These are phyloP conservation scores for Alloascoidea hylecoeti DNA, from an alignment of 805 yeast genomes.

Conservation along the genomic window DNA sequence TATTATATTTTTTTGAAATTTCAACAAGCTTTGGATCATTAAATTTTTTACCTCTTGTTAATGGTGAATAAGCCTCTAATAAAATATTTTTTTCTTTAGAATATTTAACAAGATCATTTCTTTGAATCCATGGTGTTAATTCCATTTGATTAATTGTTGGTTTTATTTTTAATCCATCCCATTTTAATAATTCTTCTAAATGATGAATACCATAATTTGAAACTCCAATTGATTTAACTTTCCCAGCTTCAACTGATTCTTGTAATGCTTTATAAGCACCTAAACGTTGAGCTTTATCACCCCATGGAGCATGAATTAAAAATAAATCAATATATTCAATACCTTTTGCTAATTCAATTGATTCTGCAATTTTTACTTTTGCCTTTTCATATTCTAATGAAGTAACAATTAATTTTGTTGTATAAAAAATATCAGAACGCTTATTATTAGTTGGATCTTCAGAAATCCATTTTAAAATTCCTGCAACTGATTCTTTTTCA, in stretches of 20 bases:
- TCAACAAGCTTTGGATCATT: conserved; percentile 35
- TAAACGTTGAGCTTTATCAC: conserved; percentile 29
- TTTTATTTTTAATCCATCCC: conserved; percentile 40
- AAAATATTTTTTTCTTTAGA: conserved; percentile 29
- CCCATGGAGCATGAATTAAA: conserved; percentile 42
- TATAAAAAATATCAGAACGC: conserved; percentile 24
- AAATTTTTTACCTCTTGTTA: conserved; percentile 38
- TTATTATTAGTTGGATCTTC: no score
- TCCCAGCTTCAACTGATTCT: conserved; percentile 35
- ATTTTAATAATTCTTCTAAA: conserved; percentile 41
- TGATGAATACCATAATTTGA: conserved; percentile 59
- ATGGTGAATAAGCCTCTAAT: conserved; percentile 51
- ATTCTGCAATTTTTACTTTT: no score
- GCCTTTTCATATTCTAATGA: conserved; percentile 19
- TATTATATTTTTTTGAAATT: conserved; percentile 33
- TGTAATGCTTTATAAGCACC: conserved; percentile 65
- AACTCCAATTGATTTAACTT: conserved; percentile 58
- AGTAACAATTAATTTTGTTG: conserved; percentile 25
- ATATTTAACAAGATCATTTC: conserved; percentile 26
- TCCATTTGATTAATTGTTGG: conserved; percentile 66
- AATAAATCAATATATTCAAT: conserved; percentile 39
- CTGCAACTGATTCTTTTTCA: conserved; percentile 38
- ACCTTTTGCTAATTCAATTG: conserved; percentile 20
- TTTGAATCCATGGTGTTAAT: conserved; percentile 35
- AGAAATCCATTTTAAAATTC: no score